These are phyloP conservation scores for Nemania sp. DNA, from an alignment of 2,329 filamentous ascomycete species.

Conservation along the genomic window DNA sequence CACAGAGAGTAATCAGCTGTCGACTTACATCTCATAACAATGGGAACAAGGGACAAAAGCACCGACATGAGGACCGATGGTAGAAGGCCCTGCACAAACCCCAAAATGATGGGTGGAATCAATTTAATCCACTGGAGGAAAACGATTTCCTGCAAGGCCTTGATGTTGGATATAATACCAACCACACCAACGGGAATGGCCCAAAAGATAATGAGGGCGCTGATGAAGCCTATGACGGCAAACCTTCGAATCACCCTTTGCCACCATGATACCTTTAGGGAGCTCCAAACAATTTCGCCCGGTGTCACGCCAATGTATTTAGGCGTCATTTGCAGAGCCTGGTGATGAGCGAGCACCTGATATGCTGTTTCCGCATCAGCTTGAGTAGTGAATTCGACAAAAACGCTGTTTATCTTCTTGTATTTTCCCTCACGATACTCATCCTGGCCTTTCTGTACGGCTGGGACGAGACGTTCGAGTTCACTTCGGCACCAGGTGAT, in stretches of 20 bases:
- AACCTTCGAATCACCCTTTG: slow-evolving; percentile 76
- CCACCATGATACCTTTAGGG: slow-evolving; percentile 85
- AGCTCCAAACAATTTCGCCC: slow-evolving; percentile 83
- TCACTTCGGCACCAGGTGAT: slow-evolving; percentile 87
- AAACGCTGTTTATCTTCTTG: slow-evolving; percentile 74
- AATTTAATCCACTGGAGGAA: slow-evolving; percentile 74
- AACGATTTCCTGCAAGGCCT: slow-evolving; percentile 65
- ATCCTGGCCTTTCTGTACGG: slow-evolving; percentile 70
- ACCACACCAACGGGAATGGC: slow-evolving; percentile 76
- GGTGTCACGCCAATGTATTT: slow-evolving; percentile 84
- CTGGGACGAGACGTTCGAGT: slow-evolving; percentile 73
- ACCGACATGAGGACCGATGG: slow-evolving; percentile 79
- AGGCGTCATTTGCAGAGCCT: slow-evolving; percentile 83
- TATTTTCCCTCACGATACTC: slow-evolving; percentile 68
- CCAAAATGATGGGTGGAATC: slow-evolving; percentile 73
- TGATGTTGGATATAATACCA: slow-evolving; percentile 83
- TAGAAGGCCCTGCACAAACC: slow-evolving; percentile 82
- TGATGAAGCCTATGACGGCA: slow-evolving; percentile 71
- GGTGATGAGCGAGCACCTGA: slow-evolving; percentile 86
- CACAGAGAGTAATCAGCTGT: background rate
- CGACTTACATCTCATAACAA: slow-evolving; percentile 73
- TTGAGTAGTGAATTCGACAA: slow-evolving; percentile 86
- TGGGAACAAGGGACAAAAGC: slow-evolving; percentile 83
- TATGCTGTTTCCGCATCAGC: slow-evolving; percentile 83
- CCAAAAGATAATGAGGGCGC: slow-evolving; percentile 86